phyloP scores from a whole-genome alignment of 768 basidiomycete species.

The Mrakia hoshinonis region DNA sequence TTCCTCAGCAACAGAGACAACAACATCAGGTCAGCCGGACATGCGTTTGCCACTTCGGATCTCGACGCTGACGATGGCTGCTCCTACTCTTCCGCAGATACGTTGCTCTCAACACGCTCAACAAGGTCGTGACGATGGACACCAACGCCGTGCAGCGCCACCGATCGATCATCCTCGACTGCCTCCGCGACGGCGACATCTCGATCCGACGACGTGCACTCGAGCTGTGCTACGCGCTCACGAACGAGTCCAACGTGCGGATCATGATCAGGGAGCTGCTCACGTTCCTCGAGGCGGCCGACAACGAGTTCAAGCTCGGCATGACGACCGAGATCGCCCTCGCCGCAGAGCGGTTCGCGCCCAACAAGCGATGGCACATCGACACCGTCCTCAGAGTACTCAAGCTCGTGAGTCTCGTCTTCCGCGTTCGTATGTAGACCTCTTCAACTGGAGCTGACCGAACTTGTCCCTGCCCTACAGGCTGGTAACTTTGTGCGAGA shows the following conservation, averaged over 20 bases:
- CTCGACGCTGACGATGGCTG: neutral
- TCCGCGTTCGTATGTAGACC: neutral
- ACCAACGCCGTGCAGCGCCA: conserved; percentile 97
- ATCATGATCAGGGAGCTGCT: conserved; percentile 84
- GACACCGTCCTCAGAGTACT: conserved; percentile 89
- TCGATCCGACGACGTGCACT: conserved; percentile 94
- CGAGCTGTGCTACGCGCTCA: conserved; percentile 91
- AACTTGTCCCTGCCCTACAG: conserved; percentile 43
- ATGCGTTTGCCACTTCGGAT: too few species aligned
- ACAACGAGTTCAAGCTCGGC: conserved; percentile 95
- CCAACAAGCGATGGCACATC: conserved; percentile 98
- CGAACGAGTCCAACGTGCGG: conserved; percentile 89
- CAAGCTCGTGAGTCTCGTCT: conserved; percentile 60
- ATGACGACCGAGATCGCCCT: conserved; percentile 96
- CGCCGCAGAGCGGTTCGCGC: conserved; percentile 91
- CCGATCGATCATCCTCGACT: conserved; percentile 96
- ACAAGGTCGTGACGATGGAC: conserved; percentile 96
- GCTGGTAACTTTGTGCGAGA: conserved; percentile 97
- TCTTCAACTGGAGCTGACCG: neutral
- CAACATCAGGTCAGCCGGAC: conserved; percentile 84
- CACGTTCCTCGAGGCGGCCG: conserved; percentile 93
- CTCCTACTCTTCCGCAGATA: conserved; percentile 51
- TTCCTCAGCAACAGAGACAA: conserved; percentile 96
- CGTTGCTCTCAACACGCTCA: conserved; percentile 93
- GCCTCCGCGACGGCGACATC: conserved; percentile 96